Percentiles rank a stretch among this genome's conserved stretches.
Conservation (phyloP, 176 grass and related monocot species). For the Calamus simplicifolius region DNA sequence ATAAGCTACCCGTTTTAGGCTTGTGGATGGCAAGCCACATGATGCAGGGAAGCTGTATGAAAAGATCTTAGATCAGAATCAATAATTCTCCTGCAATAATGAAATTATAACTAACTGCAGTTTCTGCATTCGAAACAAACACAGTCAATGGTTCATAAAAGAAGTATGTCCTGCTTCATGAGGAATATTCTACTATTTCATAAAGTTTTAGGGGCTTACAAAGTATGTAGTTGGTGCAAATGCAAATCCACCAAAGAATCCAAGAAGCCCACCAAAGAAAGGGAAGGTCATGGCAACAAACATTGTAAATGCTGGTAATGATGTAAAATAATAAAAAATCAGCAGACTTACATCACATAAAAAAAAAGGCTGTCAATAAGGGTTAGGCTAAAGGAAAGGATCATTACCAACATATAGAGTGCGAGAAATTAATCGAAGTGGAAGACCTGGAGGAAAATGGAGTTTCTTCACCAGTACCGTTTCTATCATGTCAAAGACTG, state of each 20-base stretch:
- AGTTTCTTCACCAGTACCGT: conserved; percentile 42
- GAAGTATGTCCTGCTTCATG: too few relatives aligned
- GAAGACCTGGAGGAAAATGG: conserved; percentile 28
- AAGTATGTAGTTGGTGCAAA: conserved; percentile 78
- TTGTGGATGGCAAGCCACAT: conserved; percentile 72
- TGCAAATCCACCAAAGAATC: conserved; percentile 81
- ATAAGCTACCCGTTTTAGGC: conserved; percentile 45
- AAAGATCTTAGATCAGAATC: too few relatives aligned
- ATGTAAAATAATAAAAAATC: not conserved
- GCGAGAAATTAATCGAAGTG: conserved; percentile 51
- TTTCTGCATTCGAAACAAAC: too few relatives aligned
- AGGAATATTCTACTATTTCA: too few relatives aligned
- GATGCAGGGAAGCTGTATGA: conserved; percentile 42
- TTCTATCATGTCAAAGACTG: conserved; percentile 54
- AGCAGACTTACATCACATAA: not conserved
- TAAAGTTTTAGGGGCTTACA: conserved; percentile 33
- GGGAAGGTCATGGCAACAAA: conserved; percentile 63
- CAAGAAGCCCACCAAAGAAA: conserved; percentile 71
- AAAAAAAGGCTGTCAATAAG: not conserved
- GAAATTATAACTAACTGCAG: too few relatives aligned
- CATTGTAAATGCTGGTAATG: conserved; percentile 46
- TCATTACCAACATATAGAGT: conserved; percentile 49
- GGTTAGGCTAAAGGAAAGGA: not conserved
- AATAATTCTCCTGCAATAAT: too few relatives aligned
- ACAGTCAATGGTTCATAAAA: too few relatives aligned